Evolutionary conservation across 805 yeast species (phyloP).

Genomic region (Scheffersomyces stipitis): DNA sequence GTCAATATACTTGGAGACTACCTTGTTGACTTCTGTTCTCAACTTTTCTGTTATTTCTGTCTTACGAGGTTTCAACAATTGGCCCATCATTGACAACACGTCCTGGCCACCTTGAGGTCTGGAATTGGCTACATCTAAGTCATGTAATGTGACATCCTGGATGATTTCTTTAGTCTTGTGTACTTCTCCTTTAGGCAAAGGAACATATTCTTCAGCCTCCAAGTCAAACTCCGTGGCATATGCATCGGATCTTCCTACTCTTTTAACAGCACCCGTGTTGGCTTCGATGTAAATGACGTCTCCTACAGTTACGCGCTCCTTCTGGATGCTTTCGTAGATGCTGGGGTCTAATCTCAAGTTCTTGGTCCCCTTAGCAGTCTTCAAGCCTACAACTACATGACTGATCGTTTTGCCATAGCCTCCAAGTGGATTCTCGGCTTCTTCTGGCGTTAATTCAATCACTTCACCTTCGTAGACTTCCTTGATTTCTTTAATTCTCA

Average conservation of each 20-base stretch:
- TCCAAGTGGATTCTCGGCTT: constrained; percentile 93
- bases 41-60: constrained; percentile 96
- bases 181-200: constrained; percentile 97
- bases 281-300: constrained; percentile 97
- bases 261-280: constrained; percentile 94
- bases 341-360: constrained; percentile 86
- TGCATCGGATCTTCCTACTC: constrained; percentile 98
- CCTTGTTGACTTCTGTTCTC: constrained; percentile 90
- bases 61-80: constrained; percentile 90
- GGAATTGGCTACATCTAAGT: constrained; percentile 93
- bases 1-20: constrained; percentile 92
- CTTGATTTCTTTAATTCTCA: constrained; percentile 93
- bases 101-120: constrained; percentile 98
- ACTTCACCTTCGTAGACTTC: constrained; percentile 99
- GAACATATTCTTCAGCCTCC: constrained; percentile 98
- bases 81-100: constrained; percentile 95
- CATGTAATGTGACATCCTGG: constrained; percentile 96
- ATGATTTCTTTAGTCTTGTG: constrained; percentile 97
- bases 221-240: constrained; percentile 97
- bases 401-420: constrained; percentile 97
- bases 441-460: constrained; percentile 92
- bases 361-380: constrained; percentile 89
- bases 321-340: constrained; percentile 90
- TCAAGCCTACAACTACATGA: constrained; percentile 91
- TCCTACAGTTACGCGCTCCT: constrained; percentile 91